Evolutionary conservation across 441 rosid genomes (phyloP).

Genomic region (Gossypium gossypioides): DNA sequence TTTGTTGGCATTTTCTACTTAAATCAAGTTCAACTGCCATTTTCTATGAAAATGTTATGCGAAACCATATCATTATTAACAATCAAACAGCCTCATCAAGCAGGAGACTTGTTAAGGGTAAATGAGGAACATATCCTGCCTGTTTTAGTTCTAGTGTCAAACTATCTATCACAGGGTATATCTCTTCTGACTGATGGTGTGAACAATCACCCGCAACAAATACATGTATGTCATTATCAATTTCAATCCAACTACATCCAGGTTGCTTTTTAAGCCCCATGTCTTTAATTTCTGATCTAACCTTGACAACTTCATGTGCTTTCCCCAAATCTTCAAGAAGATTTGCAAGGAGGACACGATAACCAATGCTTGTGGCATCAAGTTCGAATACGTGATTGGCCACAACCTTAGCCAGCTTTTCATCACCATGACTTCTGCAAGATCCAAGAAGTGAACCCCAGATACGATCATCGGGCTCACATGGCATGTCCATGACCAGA

Average conservation of each 20-base stretch:
- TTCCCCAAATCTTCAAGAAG: conserved; percentile 26
- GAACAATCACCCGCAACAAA: conserved; percentile 25
- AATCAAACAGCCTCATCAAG: conserved; percentile 6
- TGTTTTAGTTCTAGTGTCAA: conserved; percentile 21
- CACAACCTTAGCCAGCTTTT: conserved; percentile 24
- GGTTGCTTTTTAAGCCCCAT: conserved; percentile 26
- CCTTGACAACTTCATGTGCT: conserved; percentile 9
- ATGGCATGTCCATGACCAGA: conserved; percentile 33
- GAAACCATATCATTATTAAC: not conserved
- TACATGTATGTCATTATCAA: conserved; percentile 12
- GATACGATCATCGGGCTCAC: conserved; percentile 26
- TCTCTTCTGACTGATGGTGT: conserved; percentile 18
- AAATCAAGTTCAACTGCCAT: not conserved
- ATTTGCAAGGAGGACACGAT: conserved; percentile 32
- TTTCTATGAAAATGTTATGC: not conserved
- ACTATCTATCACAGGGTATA: conserved; percentile 15
- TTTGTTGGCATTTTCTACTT: not conserved
- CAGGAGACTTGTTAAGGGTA: not conserved
- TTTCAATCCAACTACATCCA: conserved; percentile 36
- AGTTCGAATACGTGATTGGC: conserved; percentile 28
- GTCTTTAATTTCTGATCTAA: conserved; percentile 23
- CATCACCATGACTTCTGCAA: conserved; percentile 29
- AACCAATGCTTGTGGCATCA: conserved; percentile 20
- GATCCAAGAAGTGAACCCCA: conserved; percentile 45
- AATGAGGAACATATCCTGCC: conserved; percentile 18